Percentiles rank a stretch among this genome's conserved stretches.
Conservation (phyloP, 768 basidiomycete species). For the Pleurotus ostreatus region DNA sequence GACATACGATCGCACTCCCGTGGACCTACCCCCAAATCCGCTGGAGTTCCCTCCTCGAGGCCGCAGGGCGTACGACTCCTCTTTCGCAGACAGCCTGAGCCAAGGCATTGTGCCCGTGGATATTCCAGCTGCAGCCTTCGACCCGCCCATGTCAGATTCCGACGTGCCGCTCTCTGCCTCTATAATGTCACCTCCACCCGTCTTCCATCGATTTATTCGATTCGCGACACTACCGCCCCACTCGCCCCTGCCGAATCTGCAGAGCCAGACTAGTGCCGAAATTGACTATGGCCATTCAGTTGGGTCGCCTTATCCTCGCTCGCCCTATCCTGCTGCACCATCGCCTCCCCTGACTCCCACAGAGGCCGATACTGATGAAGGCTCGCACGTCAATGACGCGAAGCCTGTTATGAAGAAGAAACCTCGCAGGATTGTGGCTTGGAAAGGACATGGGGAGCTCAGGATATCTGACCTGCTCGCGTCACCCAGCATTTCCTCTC, state of each 20-base stretch:
- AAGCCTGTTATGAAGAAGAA: constrained; percentile 10
- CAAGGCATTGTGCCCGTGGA: constrained; percentile 6
- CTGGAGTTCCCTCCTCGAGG: constrained; percentile 53
- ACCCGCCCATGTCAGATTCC: constrained; percentile 9
- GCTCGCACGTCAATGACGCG: constrained; percentile 5
- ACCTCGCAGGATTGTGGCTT: not conserved
- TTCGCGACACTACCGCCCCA: constrained; percentile 6
- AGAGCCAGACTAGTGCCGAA: constrained; percentile 5
- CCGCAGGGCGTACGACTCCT: constrained; percentile 39
- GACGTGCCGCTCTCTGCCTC: not conserved
- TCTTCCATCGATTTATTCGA: constrained; percentile 4
- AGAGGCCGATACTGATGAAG: constrained; percentile 8
- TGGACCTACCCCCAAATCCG: constrained; percentile 53
- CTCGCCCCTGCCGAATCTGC: constrained; percentile 9
- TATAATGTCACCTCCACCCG: not conserved
- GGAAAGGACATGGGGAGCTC: constrained; percentile 7
- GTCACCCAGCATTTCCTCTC: constrained; percentile 15
- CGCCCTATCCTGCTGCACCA: constrained; percentile 36
- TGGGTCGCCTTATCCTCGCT: constrained; percentile 30
- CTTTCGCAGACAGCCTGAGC: constrained; percentile 7
- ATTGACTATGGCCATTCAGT: not conserved
- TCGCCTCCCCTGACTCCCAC: not conserved
- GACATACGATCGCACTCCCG: constrained; percentile 63
- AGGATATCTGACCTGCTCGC: constrained; percentile 10
- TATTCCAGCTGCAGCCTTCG: not conserved